Percentiles rank a stretch among this genome's conserved stretches.
Conservation (phyloP, 345 rosid species). For the Euphorbia tirucalli region DNA sequence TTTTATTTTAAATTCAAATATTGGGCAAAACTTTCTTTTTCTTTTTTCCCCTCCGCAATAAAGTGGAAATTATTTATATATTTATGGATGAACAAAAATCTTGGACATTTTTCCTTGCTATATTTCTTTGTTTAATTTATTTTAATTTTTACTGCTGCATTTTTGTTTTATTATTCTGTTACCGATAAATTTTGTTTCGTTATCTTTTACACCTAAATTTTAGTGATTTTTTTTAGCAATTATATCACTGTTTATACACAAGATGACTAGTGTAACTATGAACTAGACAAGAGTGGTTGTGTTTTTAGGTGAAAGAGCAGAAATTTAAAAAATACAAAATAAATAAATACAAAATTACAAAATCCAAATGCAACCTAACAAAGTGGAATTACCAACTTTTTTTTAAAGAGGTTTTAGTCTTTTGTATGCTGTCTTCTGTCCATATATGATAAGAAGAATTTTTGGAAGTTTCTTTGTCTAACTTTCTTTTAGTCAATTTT, state of each 20-base stretch:
- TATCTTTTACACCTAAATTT: not conserved
- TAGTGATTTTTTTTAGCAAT: not conserved
- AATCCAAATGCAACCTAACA: slow-evolving; percentile 18
- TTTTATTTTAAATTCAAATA: too few species aligned
- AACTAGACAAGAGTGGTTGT: not conserved
- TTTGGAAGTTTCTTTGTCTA: slow-evolving; percentile 16
- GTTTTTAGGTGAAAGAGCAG: not conserved
- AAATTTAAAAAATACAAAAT: too few species aligned
- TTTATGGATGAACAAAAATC: too few species aligned
- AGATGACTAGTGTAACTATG: not conserved
- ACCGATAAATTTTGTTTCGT: too few species aligned
- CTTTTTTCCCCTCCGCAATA: too few species aligned
- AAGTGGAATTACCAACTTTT: not conserved
- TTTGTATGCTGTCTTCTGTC: slow-evolving; percentile 17
- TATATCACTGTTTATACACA: not conserved
- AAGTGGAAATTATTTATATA: too few species aligned
- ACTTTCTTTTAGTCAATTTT: slow-evolving; percentile 3
- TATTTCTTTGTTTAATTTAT: too few species aligned
- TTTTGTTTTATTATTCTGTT: too few species aligned
- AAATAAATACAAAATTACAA: not conserved
- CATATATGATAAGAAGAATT: slow-evolving; percentile 3
- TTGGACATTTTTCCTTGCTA: too few species aligned
- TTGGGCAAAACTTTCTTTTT: too few species aligned
- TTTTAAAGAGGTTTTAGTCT: not conserved
- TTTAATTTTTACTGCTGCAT: too few species aligned